Conservation (phyloP, 805 yeast genomes). For the Metschnikowia continentalis region DNA sequence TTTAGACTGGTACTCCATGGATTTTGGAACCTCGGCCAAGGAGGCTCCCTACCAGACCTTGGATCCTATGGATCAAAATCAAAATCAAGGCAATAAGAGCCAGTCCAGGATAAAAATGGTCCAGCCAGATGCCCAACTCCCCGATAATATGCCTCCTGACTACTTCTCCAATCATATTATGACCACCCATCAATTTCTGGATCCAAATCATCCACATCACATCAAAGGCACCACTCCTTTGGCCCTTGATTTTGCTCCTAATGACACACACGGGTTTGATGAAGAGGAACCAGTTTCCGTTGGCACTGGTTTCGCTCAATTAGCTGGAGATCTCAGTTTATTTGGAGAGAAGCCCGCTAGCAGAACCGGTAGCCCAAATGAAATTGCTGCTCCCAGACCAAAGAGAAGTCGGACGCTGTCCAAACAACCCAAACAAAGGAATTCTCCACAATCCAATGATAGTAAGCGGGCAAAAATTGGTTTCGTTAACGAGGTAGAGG, state of each 20-base stretch:
- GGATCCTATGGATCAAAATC: neutral
- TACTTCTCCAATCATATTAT: constrained; percentile 19
- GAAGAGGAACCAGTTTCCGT: neutral
- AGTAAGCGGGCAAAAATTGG: constrained; percentile 9
- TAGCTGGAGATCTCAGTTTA: constrained; percentile 9
- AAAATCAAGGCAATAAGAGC: neutral
- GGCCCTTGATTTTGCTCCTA: constrained; percentile 26
- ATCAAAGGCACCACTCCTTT: constrained; percentile 40
- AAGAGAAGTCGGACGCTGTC: neutral
- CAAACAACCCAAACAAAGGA: constrained; percentile 4
- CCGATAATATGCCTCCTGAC: constrained; percentile 5
- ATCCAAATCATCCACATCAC: constrained; percentile 38
- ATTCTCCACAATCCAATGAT: constrained; percentile 2
- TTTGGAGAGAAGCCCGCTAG: neutral
- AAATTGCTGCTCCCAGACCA: neutral
- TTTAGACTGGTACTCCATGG: constrained; percentile 20
- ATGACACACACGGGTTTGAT: constrained; percentile 3
- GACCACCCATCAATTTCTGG: constrained; percentile 26
- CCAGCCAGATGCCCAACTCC: constrained; percentile 14
- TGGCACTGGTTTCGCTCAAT: constrained; percentile 12
- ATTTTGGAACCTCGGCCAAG: constrained; percentile 3
- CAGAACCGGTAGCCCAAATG: neutral
- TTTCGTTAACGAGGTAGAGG: constrained; percentile 16
- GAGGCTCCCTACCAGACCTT: neutral
- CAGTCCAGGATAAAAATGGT: neutral